Conservation (phyloP, 2,329 filamentous ascomycete species). For the Fusarium ramigenum region DNA sequence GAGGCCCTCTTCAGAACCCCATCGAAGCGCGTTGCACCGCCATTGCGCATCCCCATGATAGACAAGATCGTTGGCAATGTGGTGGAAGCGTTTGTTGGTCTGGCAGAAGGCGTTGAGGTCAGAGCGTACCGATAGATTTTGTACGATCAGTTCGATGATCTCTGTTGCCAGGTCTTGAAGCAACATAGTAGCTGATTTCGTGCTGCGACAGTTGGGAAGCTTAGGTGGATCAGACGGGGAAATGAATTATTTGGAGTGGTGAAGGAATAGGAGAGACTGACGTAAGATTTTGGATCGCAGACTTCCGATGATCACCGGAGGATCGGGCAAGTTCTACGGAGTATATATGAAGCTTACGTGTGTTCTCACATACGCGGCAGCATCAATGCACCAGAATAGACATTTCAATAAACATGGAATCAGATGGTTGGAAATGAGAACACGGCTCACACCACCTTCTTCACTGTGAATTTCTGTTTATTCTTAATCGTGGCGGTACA, state of each 20-base stretch:
- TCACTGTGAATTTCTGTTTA: too few species aligned
- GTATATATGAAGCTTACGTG: not conserved
- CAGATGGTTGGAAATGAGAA: accelerated
- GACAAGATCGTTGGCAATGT: not conserved
- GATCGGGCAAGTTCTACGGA: too few species aligned
- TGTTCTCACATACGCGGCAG: too few species aligned
- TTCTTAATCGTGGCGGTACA: too few species aligned
- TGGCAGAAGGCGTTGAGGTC: not conserved
- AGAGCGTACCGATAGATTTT: not conserved
- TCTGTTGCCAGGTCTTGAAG: conserved; percentile 1
- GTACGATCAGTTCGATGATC: not conserved
- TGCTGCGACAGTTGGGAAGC: accelerated
- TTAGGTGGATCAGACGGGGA: accelerated
- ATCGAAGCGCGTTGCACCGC: not conserved
- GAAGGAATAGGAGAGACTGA: not conserved
- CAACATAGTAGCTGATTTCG: not conserved
- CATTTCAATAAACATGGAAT: accelerated
- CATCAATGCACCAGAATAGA: too few species aligned
- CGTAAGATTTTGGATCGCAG: not conserved
- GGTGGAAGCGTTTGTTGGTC: not conserved
- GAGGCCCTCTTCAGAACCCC: not conserved
- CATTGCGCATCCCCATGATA: not conserved
- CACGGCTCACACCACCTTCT: too few species aligned
- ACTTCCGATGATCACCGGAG: not conserved
- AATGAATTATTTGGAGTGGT: accelerated